Base-by-base conservation (phyloP, 2,329 filamentous ascomycete genomes). In the Fusarium longipes region DNA sequence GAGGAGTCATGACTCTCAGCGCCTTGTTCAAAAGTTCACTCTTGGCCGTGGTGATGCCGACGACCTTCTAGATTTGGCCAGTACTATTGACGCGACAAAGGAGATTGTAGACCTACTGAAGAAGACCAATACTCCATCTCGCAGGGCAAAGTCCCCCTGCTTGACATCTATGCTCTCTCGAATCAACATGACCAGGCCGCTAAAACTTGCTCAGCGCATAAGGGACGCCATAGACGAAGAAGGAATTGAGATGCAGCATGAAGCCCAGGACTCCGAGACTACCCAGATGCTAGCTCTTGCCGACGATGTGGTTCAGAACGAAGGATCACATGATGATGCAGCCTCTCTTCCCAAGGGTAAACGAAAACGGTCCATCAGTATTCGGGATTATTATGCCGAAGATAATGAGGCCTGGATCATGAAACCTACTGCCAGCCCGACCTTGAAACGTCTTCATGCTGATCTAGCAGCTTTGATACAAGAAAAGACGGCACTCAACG, bases 1-100 rank as follows among this genome's bases (percentile, higher is more conserved):
- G 64, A 86, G 88, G 24, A 95, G 90, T 50, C 90, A 93, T 71
- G 96, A 99, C 79, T 93, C 93, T 3, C 91, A 96, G 73, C 91
- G 96, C 2, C 83, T 99, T 5, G 89, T 97, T 3, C 96, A 98
- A 74, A 97, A 96, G 75, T 98, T 99, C 77, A 92, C 95, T 1
- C 86, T 98, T 10, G 94, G 95, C 12, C 88, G 93, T 65, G 96
- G 95, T n/a, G 92, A 97, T 73, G 86, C 95, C 2, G 95, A 98
- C 75, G 96, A 98, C 77, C 85, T 99, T 35, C 82, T 98, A 40
- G 91, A 89, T 48, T 83, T 99, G 15, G 92, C 93, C 2, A 90
- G 87, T 69, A 97, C 96, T 1, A 92, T 98, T 61, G 79, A 86
- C 50, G 89, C 91, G 8, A 93, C 92, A 6, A 84, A 87, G 55